A percentile compares a stretch with the other conserved stretches of the same genome.
Evolutionary conservation across 2,329 filamentous ascomycete genomes (phyloP).

Genomic region (Gnomoniopsis smithogilvyi): DNA sequence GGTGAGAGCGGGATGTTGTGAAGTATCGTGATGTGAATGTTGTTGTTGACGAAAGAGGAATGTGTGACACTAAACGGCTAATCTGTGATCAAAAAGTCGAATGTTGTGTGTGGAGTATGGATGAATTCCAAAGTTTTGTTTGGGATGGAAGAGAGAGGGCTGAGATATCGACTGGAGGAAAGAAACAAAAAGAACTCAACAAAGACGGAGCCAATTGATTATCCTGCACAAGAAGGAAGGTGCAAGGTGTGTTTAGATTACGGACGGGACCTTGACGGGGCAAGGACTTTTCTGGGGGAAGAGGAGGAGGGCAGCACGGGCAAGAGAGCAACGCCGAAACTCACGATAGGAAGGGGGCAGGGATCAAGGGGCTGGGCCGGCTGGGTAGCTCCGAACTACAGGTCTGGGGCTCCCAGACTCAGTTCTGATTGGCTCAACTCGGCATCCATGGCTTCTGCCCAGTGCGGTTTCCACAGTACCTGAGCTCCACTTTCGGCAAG

Average conservation of each 20-base stretch:
- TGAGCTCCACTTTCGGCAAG: not conserved
- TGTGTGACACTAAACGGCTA: not conserved
- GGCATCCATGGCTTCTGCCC: slow-evolving; percentile 1
- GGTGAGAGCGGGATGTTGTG: not conserved
- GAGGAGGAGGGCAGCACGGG: not conserved
- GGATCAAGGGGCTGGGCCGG: not conserved
- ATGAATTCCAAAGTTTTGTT: not conserved
- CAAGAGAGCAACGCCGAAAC: not conserved
- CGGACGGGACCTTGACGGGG: not conserved
- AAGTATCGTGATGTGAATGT: not conserved
- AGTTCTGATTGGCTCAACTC: not conserved
- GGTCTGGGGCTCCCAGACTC: slow-evolving; percentile 1
- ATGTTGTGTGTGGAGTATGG: not conserved
- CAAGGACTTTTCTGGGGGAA: not conserved
- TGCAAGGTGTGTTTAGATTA: not conserved
- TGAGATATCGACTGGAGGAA: not conserved
- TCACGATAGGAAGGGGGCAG: not conserved
- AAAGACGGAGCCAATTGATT: not conserved
- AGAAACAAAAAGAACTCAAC: not conserved
- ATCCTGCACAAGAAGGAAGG: slow-evolving; percentile 12
- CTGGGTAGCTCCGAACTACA: not conserved
- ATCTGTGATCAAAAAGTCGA: not conserved
- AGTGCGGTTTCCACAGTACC: not conserved
- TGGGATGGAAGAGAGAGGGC: not conserved
- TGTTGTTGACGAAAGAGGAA: not conserved